Evolutionary conservation across 306 rosid genomes (phyloP), one percentile per base, ranked within the genome.

Genomic region (Senna tora): DNA sequence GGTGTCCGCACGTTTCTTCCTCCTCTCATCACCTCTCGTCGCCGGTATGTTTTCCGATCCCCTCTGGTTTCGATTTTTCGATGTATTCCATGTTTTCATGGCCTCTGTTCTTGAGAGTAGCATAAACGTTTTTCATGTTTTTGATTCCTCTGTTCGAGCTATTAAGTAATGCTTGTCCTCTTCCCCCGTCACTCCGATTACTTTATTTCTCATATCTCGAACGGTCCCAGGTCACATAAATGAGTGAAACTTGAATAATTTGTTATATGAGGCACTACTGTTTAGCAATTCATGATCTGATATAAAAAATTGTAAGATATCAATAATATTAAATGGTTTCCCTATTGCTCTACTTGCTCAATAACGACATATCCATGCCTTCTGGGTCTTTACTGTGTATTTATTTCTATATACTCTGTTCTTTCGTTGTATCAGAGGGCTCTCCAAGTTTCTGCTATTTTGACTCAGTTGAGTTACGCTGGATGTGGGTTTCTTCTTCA

Each of bases 401-500:
- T 76, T 73, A 5, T 71, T 30, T 34, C 53, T 17, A 9, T 41
- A 32, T 68, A 38, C 54, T 73, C 71, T 47, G 79, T 76, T 84
- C 43, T 79, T 72, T 75, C 71, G 50, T 43, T 52, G 34, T 71
- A 59, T 60, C 73, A 67, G 75, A 75, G 67, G 51, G 11, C 79
- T 69, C 76, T 52, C n/a, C 71, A 75, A 58, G 61, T 61, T 54
- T 19, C 71, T n/a, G n/a, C n/a, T n/a, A n/a, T n/a, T 58, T 42
- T 84, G 63, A 76, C 59, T 47, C 75, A 73, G 56, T 62, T 58
- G 9, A 42, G 50, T 38, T 68, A 79, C 8, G 76, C 81, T 69
- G 86, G 83, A 21, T 86, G 77, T 71, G 80, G 85, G 79, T 72
- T 71, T 77, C 75, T 82, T 22, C 75, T 85, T 36, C 83, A 81